Percentiles rank a stretch among this genome's conserved stretches.
These are phyloP conservation scores for Tuber indicum DNA, from an alignment of 495 filamentous ascomycete genomes.

Conservation along the genomic window DNA sequence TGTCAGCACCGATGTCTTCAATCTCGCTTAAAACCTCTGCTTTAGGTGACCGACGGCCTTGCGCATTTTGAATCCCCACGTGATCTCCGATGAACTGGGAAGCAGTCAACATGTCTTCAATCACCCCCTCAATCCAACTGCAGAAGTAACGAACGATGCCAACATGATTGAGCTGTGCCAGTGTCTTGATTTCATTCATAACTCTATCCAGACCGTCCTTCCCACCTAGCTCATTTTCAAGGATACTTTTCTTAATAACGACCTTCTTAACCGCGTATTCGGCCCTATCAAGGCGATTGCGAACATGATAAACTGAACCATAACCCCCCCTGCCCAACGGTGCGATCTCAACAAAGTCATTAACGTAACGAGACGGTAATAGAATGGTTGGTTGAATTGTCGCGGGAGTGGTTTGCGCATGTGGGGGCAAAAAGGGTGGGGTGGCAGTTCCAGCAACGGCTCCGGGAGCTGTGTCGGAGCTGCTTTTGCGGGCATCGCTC, in stretches of 20 bases:
- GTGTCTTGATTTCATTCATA: constrained; percentile 52
- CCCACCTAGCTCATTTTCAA: constrained; percentile 39
- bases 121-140: constrained; percentile 49
- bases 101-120: constrained; percentile 14
- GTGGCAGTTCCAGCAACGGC: constrained; percentile 16
- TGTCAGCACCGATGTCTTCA: constrained; percentile 5
- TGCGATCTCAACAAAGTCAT: constrained; percentile 26
- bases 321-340: constrained; percentile 50
- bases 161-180: constrained; percentile 51
- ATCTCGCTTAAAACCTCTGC: not conserved
- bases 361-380: constrained; percentile 19
- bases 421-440: constrained; percentile 2
- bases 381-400: constrained; percentile 10
- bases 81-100: constrained; percentile 9
- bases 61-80: not conserved
- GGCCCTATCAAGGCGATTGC: constrained; percentile 50
- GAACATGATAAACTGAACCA: constrained; percentile 51
- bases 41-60: not conserved
- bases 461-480: constrained; percentile 20
- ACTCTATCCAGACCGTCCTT: constrained; percentile 48
- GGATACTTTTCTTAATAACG: constrained; percentile 48
- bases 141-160: constrained; percentile 54
- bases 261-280: constrained; percentile 54
- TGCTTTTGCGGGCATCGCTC: constrained; percentile 15
- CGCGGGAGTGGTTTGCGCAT: not conserved